Base-by-base conservation (phyloP, 1,284 basidiomycete genomes). In the Fomitopsis pinicola region DNA sequence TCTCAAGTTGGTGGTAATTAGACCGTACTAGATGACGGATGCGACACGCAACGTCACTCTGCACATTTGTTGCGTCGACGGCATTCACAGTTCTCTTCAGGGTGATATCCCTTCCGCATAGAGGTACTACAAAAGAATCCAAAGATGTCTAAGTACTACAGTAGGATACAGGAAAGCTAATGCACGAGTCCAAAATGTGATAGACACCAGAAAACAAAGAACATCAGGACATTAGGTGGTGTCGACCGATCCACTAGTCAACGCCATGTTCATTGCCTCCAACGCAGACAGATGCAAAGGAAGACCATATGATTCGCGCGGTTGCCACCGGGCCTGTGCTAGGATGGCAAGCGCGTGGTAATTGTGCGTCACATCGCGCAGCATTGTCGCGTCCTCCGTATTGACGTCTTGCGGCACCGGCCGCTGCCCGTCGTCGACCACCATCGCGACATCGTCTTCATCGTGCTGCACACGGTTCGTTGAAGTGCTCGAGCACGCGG, bases 211-310 rank as follows among this genome's bases (percentile, higher is more conserved):
- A 9, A 46, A 28, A 22, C 2, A 1, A 22, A 22, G n/a, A 22
- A 46, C 19, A 46, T n/a, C 17, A 50, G 4, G 48, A 22, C 30
- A 22, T 10, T 19, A 28, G 3, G 2, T 48, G n/a, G 22, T 10
- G 30, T 42, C 58, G 3, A 36, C 48, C 8, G 46, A 15, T 35
- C 56, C 61, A 22, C 57, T 63, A n/a, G 55, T 59, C 12, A 82
- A 69, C 2, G 75, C 77, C 48, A 72, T 69, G 9, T 75, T 73
- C 82, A 90, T 87, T 26, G 79, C 78, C 62, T 88, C 83, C 36
- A 90, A 75, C 10, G 86, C 86, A 33, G 84, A 85, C 38, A 91
- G 76, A 68, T 91, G 89, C 68, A 87, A 83, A 4, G 89, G 89
- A 56, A 90, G 71, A 55, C 76, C 73, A 30, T 81, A 77, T 66